phyloP scores from a whole-genome alignment of 169 alveolate species.

The Neospora caninum region DNA sequence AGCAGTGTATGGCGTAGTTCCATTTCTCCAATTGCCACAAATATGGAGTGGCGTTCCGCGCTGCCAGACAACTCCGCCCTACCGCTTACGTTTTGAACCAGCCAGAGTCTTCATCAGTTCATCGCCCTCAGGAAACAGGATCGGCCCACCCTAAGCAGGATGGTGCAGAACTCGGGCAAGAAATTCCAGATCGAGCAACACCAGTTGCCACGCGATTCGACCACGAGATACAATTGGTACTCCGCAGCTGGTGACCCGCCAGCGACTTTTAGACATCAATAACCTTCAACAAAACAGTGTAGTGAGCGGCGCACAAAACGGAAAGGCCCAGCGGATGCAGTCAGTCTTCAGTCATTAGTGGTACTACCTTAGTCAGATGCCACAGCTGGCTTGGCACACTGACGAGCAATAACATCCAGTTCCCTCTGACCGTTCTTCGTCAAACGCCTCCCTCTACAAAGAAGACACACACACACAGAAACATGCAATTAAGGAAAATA shows the following conservation, averaged over 20 bases:
- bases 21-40: too few relatives aligned
- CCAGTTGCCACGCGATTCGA: background rate
- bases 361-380: background rate
- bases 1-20: too few relatives aligned
- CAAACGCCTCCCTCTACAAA: slow-evolving; percentile 72
- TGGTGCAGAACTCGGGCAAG: background rate
- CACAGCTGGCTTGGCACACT: slow-evolving; percentile 59
- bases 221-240: background rate
- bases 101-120: too few relatives aligned
- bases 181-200: background rate
- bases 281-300: background rate
- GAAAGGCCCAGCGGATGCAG: background rate
- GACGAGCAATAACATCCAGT: slow-evolving; percentile 77
- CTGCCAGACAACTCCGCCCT: too few relatives aligned
- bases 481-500: too few relatives aligned
- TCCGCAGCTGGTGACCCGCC: background rate
- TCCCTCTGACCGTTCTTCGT: slow-evolving; percentile 78
- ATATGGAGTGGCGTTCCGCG: too few relatives aligned
- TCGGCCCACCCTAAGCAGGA: too few relatives aligned
- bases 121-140: too few relatives aligned
- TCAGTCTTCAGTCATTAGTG: background rate
- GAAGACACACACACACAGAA: background rate
- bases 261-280: background rate
- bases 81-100: too few relatives aligned
- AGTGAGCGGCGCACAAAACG: background rate